Evolutionary conservation across 2,329 filamentous ascomycete species (phyloP).

Genomic region (Fusarium albidum): DNA sequence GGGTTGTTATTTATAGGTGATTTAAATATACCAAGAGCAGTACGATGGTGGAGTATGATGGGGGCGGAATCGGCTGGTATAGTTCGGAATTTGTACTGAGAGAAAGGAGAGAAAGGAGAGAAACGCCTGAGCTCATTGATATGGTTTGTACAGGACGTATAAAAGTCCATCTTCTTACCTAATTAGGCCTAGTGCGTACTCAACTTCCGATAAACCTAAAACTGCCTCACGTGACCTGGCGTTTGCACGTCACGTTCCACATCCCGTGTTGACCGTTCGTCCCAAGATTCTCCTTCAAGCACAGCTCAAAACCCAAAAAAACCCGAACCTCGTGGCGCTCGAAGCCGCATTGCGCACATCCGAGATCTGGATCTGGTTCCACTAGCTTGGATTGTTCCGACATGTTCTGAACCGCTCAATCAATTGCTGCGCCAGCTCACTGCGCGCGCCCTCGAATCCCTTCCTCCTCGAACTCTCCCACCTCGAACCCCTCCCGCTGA

Average conservation of each 20-base stretch:
- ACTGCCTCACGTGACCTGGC: constrained; percentile 41
- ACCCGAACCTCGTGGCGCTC: not conserved
- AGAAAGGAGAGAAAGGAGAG: too few relatives aligned
- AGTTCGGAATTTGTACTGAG: too few relatives aligned
- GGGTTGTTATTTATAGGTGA: not conserved
- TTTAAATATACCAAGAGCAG: too few relatives aligned
- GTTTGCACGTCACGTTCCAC: constrained; percentile 35
- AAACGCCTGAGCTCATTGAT: too few relatives aligned
- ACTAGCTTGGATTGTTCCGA: constrained; percentile 6
- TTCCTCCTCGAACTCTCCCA: constrained; percentile 18
- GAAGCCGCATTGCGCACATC: not conserved
- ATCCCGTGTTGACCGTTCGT: constrained; percentile 3
- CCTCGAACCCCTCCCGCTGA: constrained; percentile 16
- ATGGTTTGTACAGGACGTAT: too few relatives aligned
- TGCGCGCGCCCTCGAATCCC: constrained; percentile 9
- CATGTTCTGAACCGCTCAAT: constrained; percentile 28
- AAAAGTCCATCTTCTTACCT: too few relatives aligned
- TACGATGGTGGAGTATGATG: too few relatives aligned
- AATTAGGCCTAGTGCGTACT: too few relatives aligned
- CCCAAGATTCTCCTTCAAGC: constrained; percentile 6
- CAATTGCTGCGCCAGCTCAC: constrained; percentile 19
- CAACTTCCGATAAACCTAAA: too few relatives aligned
- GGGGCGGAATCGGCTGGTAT: too few relatives aligned
- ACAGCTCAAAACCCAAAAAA: constrained; percentile 8
- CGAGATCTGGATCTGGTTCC: not conserved